Conservation (phyloP, 2,329 filamentous ascomycete species). For the Clonostachys sp. region DNA sequence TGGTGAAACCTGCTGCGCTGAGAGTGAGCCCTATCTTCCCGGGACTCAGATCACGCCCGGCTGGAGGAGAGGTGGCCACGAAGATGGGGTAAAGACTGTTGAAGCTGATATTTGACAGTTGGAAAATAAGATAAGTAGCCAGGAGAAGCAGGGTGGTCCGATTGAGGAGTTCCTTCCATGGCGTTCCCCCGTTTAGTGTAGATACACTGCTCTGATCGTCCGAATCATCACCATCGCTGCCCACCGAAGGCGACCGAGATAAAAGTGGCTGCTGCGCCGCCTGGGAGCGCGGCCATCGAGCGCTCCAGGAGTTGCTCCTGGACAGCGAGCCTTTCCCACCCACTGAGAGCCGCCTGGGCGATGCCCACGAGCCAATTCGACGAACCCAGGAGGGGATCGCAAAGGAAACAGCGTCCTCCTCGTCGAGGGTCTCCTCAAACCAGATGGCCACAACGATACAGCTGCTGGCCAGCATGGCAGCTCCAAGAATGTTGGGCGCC, state of each 20-base stretch:
- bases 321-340: conserved; percentile 3
- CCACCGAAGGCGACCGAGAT: conserved; percentile 10
- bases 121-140: conserved; percentile 85
- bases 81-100: conserved; percentile 96
- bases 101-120: conserved; percentile 90
- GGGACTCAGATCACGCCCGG: conserved; percentile 71
- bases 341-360: conserved; percentile 15
- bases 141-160: conserved; percentile 79
- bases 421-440: conserved; percentile 71
- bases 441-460: conserved; percentile 72
- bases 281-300: conserved; percentile 26
- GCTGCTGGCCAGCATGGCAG: conserved; percentile 66
- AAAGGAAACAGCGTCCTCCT: conserved; percentile 12
- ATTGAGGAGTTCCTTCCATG: conserved; percentile 61
- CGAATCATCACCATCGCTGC: conserved; percentile 7
- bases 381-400: conserved; percentile 9
- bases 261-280: conserved; percentile 19
- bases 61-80: conserved; percentile 68
- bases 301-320: conserved; percentile 27
- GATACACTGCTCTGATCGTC: conserved; percentile 10
- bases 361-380: conserved; percentile 25
- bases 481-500: conserved; percentile 75
- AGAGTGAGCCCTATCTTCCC: conserved; percentile 81
- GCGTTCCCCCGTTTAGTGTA: conserved; percentile 23
- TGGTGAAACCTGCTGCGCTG: conserved; percentile 77